Conservation (phyloP, 345 rosid species). For the Geranium rotundifolium region DNA sequence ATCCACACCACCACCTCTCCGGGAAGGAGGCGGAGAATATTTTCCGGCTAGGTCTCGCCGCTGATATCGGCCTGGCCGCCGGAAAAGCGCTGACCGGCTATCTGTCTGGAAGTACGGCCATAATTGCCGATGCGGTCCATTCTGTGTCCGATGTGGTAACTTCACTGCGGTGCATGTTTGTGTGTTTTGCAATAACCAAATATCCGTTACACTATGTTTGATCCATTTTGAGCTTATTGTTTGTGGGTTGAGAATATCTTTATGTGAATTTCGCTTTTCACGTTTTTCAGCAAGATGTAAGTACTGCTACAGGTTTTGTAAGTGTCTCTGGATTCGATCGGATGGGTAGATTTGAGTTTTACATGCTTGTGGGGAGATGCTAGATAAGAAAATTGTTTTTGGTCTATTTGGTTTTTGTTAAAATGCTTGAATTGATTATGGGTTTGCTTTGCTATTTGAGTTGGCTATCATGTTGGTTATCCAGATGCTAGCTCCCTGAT, state of each 20-base stretch:
- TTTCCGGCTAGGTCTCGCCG: slow-evolving; percentile 69
- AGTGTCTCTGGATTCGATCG: too few relatives aligned
- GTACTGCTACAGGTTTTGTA: too few relatives aligned
- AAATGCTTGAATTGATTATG: not conserved
- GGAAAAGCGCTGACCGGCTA: slow-evolving; percentile 58
- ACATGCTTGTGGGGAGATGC: too few relatives aligned
- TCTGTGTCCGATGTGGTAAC: slow-evolving; percentile 58
- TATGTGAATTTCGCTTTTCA: too few relatives aligned
- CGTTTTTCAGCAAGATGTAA: too few relatives aligned
- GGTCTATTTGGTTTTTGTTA: not conserved
- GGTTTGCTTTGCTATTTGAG: not conserved
- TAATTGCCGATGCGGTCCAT: slow-evolving; percentile 67
- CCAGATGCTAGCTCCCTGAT: not conserved
- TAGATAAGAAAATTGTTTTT: not conserved
- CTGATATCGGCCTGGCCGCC: slow-evolving; percentile 45
- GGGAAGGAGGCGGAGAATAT: slow-evolving; percentile 48
- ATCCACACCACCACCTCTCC: slow-evolving; percentile 10
- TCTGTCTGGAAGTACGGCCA: slow-evolving; percentile 54
- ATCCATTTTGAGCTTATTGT: not conserved
- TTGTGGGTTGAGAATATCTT: not conserved
- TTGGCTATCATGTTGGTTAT: not conserved
- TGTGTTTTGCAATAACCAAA: not conserved
- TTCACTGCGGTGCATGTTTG: not conserved
- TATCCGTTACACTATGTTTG: not conserved
- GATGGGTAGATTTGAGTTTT: too few relatives aligned